These are phyloP conservation scores for Podospora anserina DNA, from an alignment of 495 filamentous ascomycete species.

Conservation along the genomic window DNA sequence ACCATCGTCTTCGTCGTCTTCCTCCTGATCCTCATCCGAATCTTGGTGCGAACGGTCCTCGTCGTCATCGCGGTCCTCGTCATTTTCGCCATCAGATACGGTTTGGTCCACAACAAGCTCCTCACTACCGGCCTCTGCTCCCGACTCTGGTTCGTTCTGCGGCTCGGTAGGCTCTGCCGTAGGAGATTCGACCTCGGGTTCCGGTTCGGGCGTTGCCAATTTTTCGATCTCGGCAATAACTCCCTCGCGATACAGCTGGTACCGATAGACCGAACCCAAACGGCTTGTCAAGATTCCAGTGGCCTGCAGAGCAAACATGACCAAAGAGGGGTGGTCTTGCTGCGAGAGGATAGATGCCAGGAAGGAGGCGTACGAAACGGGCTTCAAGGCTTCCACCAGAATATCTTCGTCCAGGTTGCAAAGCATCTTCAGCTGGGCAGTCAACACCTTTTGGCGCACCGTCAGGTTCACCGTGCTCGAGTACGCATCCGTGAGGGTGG, in stretches of 20 bases:
- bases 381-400: slow-evolving; percentile 80
- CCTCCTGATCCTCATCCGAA: slow-evolving; percentile 49
- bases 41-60: slow-evolving; percentile 36
- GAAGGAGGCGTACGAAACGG: slow-evolving; percentile 95
- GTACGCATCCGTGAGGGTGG: slow-evolving; percentile 94
- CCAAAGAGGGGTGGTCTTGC: slow-evolving; percentile 84
- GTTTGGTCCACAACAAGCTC: slow-evolving; percentile 23
- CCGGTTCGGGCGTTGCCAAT: slow-evolving; percentile 52
- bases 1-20: slow-evolving; percentile 60
- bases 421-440: slow-evolving; percentile 95
- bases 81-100: slow-evolving; percentile 34
- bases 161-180: slow-evolving; percentile 1
- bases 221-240: slow-evolving; percentile 90
- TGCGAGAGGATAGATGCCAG: slow-evolving; percentile 94
- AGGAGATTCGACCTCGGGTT: slow-evolving; percentile 27
- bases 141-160: slow-evolving; percentile 30
- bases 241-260: slow-evolving; percentile 96
- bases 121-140: slow-evolving; percentile 22
- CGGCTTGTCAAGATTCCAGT: slow-evolving; percentile 83
- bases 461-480: slow-evolving; percentile 97
- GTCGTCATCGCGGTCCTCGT: slow-evolving; percentile 42
- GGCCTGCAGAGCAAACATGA: slow-evolving; percentile 81
- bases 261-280: slow-evolving; percentile 80
- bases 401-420: slow-evolving; percentile 86
- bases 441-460: slow-evolving; percentile 94